Evolutionary conservation across 495 filamentous ascomycete genomes (phyloP), one percentile per base, ranked within the genome.

Genomic region (Margaritispora aquatica): DNA sequence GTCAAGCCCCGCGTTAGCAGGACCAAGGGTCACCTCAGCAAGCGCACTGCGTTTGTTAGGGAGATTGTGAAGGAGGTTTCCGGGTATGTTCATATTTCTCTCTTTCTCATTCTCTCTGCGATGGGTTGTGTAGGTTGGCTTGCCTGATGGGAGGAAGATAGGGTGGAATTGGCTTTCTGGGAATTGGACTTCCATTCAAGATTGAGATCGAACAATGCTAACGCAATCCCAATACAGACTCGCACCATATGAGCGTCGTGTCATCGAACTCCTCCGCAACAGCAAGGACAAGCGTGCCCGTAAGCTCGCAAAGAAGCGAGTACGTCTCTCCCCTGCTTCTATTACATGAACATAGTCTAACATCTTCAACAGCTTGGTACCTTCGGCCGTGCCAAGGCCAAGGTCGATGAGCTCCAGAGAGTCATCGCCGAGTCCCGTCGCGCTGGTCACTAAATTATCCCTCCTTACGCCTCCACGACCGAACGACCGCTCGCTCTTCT

Each of bases 261-360:
- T 98, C 72, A 95, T 97, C 75, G 94, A 98, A 85, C 82, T 98
- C 66, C 86, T 98, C 74, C 90, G 94, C 68, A 98, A 97, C 84
- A 85, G 87, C 81, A 96, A 96, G 81, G 94, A 98, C 78, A 98
- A 98, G 88, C 90, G 94, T 78, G 94, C 94, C 63, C 83, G 94
- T 65, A 97, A 97, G 86, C 88, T 96, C 71, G 94, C 94, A 66
- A 98, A 98, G 93, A 97, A 96, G 88, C 84, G 94, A 78, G 89
- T 90, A 83, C 63, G 80, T 84, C 56, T 17, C 48, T 21, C 11
- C 41, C 24, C 22, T 17, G 41, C 23, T 52, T 46, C 22, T 13
- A 5, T 55, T 7, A 2, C 29, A n/a, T 1, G 19, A 34, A 26
- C 19, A 52, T 20, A 53, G 15, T 23, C 51, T 64, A 24, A 65